Evolutionary conservation across 495 filamentous ascomycete species (phyloP).

Genomic region (Penicillium longicatenatum): DNA sequence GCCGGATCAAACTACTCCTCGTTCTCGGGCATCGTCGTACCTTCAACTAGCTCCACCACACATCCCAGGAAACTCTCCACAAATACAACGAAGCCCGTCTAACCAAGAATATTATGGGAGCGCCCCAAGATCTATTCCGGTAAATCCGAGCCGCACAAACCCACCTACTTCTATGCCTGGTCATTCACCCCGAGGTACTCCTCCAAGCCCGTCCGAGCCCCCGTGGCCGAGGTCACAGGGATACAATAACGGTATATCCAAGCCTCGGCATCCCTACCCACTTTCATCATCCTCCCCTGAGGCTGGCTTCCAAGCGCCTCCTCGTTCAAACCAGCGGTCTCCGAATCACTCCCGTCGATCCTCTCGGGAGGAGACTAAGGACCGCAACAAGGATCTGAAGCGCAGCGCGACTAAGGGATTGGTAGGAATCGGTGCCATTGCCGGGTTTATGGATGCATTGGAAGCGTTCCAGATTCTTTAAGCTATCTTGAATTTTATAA

Average conservation of each 20-base stretch:
- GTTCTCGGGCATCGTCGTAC: constrained; percentile 9
- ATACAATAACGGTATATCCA: constrained; percentile 19
- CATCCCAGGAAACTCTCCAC: constrained; percentile 11
- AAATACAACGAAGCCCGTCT: constrained; percentile 14
- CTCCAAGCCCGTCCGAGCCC: constrained; percentile 22
- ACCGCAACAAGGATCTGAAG: constrained; percentile 27
- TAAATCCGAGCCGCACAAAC: constrained; percentile 7
- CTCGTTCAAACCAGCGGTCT: constrained; percentile 22
- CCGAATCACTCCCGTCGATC: constrained; percentile 22
- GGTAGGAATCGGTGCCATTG: constrained; percentile 45
- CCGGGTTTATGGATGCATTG: constrained; percentile 48
- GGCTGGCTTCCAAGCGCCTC: constrained; percentile 18
- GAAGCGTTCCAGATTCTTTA: constrained; percentile 39
- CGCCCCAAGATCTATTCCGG: constrained; percentile 22
- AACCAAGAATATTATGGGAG: constrained; percentile 7
- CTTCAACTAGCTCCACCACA: constrained; percentile 4
- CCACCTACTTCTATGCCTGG: constrained; percentile 12
- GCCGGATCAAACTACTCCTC: constrained; percentile 14
- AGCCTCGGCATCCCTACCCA: constrained; percentile 22
- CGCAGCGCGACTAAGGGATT: constrained; percentile 43
- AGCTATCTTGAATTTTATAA: background rate
- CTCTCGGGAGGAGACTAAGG: constrained; percentile 26
- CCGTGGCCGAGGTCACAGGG: constrained; percentile 13
- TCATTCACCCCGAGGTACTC: constrained; percentile 17
- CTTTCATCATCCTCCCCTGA: constrained; percentile 29